These are phyloP conservation scores for Chamaenerion angustifolium DNA, from an alignment of 345 rosid genomes.

Conservation along the genomic window DNA sequence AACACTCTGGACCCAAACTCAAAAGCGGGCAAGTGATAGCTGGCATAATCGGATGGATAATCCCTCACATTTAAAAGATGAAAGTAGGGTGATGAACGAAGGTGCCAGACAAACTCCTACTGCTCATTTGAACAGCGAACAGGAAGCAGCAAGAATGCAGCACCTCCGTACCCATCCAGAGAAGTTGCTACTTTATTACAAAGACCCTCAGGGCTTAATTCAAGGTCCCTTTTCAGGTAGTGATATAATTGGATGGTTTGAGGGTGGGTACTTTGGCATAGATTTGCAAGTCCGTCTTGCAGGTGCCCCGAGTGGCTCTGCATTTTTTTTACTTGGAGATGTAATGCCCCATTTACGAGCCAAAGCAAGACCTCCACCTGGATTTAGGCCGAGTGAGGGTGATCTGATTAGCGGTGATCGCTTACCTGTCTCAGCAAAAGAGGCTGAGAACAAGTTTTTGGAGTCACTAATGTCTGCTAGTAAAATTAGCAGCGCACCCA, in stretches of 20 bases:
- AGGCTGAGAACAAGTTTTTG: slow-evolving; percentile 84
- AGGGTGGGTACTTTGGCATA: slow-evolving; percentile 92
- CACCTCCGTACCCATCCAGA: slow-evolving; percentile 43
- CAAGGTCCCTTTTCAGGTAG: slow-evolving; percentile 87
- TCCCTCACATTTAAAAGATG: slow-evolving; percentile 38
- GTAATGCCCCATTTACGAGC: slow-evolving; percentile 96
- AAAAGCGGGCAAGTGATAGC: slow-evolving; percentile 31
- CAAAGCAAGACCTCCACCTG: slow-evolving; percentile 96
- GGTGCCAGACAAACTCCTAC: slow-evolving; percentile 41
- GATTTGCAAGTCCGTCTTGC: slow-evolving; percentile 67
- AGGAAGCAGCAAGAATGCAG: slow-evolving; percentile 44
- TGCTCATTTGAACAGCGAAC: slow-evolving; percentile 50
- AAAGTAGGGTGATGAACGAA: slow-evolving; percentile 41
- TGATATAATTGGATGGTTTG: slow-evolving; percentile 96
- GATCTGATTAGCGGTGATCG: slow-evolving; percentile 46
- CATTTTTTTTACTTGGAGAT: slow-evolving; percentile 76
- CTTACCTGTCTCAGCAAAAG: slow-evolving; percentile 41
- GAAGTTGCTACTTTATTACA: slow-evolving; percentile 56
- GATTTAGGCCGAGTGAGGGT: slow-evolving; percentile 46
- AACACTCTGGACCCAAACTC: slow-evolving; percentile 31
- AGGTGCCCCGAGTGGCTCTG: slow-evolving; percentile 54
- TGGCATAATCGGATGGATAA: slow-evolving; percentile 27
- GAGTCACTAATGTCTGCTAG: slow-evolving; percentile 82
- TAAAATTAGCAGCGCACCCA: slow-evolving; percentile 26
- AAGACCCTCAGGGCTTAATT: slow-evolving; percentile 88